Conservation (phyloP, 1,284 basidiomycete species). For the Trichosporon sp. region DNA sequence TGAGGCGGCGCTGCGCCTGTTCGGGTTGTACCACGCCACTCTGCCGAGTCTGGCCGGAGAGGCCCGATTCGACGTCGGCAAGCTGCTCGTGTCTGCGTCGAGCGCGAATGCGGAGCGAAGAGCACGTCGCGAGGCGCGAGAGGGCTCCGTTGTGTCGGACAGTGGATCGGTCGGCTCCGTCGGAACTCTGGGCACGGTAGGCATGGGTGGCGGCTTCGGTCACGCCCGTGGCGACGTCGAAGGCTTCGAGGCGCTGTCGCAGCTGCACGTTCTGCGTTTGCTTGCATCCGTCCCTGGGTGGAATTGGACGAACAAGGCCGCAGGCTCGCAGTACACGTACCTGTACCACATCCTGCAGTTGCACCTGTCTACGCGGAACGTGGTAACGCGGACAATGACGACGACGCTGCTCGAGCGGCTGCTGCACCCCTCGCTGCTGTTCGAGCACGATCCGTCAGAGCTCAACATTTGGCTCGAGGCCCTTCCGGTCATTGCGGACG, state of each 20-base stretch:
- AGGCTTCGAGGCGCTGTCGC: slow-evolving; percentile 59
- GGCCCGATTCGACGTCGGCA: slow-evolving; percentile 77
- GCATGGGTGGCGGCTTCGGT: slow-evolving; percentile 49
- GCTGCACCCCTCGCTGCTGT: slow-evolving; percentile 66
- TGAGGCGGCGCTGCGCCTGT: slow-evolving; percentile 69
- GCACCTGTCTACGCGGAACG: slow-evolving; percentile 54
- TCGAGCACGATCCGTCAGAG: slow-evolving; percentile 72
- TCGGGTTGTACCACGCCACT: slow-evolving; percentile 76
- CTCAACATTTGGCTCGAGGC: slow-evolving; percentile 68
- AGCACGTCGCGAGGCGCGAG: slow-evolving; percentile 37
- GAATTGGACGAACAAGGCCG: slow-evolving; percentile 65
- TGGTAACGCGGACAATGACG: slow-evolving; percentile 57
- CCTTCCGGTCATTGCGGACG: slow-evolving; percentile 47
- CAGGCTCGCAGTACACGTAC: slow-evolving; percentile 49
- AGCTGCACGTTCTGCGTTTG: slow-evolving; percentile 72
- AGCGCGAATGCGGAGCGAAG: slow-evolving; percentile 42
- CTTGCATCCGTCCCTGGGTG: slow-evolving; percentile 70
- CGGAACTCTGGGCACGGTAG: slow-evolving; percentile 43
- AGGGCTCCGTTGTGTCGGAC: slow-evolving; percentile 43
- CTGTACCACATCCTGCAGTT: slow-evolving; percentile 64
- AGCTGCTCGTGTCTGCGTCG: slow-evolving; percentile 59
- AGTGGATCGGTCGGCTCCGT: slow-evolving; percentile 42
- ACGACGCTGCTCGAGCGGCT: slow-evolving; percentile 58
- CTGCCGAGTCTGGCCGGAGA: slow-evolving; percentile 70
- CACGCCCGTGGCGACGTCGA: slow-evolving; percentile 47